Evolutionary conservation across 768 basidiomycete species (phyloP).

Genomic region (Cystoderma amianthinum): DNA sequence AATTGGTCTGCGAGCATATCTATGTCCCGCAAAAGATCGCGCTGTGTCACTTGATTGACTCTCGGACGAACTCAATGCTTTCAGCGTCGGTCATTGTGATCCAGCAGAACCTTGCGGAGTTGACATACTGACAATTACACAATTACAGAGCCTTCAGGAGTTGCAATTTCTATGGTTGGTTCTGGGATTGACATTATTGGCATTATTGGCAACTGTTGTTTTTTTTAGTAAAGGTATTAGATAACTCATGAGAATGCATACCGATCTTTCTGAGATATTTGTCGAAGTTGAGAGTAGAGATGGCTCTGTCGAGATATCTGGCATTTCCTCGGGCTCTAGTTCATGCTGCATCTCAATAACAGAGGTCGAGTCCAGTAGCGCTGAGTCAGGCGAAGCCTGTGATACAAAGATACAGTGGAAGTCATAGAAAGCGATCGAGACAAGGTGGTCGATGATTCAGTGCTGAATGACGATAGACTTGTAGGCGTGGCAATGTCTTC

Average conservation of each 20-base stretch:
- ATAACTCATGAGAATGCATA: conserved; percentile 17
- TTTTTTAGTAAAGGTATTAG: conserved; percentile 1
- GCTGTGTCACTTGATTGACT: conserved; percentile 42
- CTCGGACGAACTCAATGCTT: conserved; percentile 19
- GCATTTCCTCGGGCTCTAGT: conserved; percentile 7
- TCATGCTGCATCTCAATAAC: no score
- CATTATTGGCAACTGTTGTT: conserved; percentile 6
- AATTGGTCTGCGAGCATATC: conserved; percentile 51
- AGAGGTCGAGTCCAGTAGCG: no score
- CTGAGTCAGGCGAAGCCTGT: no score
- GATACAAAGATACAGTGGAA: no score
- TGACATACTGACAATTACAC: conserved; percentile 3
- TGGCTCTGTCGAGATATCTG: conserved; percentile 38
- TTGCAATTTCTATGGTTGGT: conserved; percentile 2
- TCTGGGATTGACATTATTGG: conserved; percentile 13
- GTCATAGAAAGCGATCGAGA: no score
- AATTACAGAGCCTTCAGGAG: conserved; percentile 3
- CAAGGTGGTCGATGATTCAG: conserved; percentile 23
- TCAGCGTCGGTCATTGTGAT: conserved; percentile 24
- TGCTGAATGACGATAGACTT: conserved; percentile 20
- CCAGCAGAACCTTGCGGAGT: conserved; percentile 34
- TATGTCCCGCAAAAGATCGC: conserved; percentile 44
- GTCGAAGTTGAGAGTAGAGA: conserved; percentile 45
- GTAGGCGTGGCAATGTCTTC: conserved; percentile 25
- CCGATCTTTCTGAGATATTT: conserved; percentile 18